Evolutionary conservation across 2,329 filamentous ascomycete species (phyloP).

Genomic region (Coniochaeta hoffmannii): DNA sequence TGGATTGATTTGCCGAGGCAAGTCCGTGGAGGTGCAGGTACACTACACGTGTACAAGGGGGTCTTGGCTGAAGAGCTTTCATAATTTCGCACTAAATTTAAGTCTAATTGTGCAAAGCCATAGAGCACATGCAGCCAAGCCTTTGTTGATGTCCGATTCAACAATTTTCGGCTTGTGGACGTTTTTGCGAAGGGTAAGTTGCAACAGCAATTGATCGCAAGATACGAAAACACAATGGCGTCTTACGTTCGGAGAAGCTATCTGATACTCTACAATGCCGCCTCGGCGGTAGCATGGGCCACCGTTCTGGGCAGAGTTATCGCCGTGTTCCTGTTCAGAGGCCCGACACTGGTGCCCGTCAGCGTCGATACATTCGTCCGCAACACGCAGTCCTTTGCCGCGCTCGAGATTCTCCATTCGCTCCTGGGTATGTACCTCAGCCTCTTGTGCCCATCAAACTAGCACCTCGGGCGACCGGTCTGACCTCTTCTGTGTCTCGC

Average conservation of each 20-base stretch:
- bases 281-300: slow-evolving; percentile 71
- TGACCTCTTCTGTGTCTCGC: not conserved
- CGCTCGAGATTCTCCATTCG: slow-evolving; percentile 78
- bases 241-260: slow-evolving; percentile 49
- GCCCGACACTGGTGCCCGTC: slow-evolving; percentile 51
- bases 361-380: slow-evolving; percentile 61
- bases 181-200: not conserved
- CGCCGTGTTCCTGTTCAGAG: slow-evolving; percentile 42
- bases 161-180: not conserved
- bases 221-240: not conserved
- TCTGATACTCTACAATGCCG: slow-evolving; percentile 77
- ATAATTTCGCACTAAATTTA: not conserved
- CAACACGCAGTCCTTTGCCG: slow-evolving; percentile 76
- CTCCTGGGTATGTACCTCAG: slow-evolving; percentile 51
- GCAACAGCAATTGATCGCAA: not conserved
- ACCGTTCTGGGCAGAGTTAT: slow-evolving; percentile 65
- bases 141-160: not conserved
- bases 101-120: not conserved
- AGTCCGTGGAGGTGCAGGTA: no score
- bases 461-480: not conserved
- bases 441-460: not conserved
- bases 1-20: no score
- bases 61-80: no score
- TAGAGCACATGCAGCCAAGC: not conserved
- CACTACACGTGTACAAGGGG: no score